These are phyloP conservation scores for Irpex sp. DNA, from an alignment of 1,284 basidiomycete genomes.

Conservation along the genomic window DNA sequence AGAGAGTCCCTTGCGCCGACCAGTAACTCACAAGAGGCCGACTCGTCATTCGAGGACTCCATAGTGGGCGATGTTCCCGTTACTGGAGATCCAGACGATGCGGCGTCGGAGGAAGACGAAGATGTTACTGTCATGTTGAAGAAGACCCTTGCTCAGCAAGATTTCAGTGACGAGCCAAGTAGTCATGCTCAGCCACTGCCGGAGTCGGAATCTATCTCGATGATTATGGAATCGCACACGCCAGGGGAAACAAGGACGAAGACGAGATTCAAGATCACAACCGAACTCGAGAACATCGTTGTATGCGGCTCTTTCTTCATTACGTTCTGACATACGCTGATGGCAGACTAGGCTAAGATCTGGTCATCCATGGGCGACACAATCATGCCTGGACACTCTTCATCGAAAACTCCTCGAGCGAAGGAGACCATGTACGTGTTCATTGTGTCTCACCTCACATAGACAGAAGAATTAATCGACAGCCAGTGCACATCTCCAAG, in stretches of 20 bases:
- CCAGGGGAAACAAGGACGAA: conserved; percentile 14
- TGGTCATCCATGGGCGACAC: conserved; percentile 64
- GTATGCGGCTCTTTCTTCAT: conserved; percentile 33
- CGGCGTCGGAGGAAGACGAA: conserved; percentile 21
- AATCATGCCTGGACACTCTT: conserved; percentile 54
- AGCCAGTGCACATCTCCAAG: conserved; percentile 51
- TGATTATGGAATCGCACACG: conserved; percentile 1
- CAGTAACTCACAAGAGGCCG: background rate
- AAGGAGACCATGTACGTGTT: conserved; percentile 62
- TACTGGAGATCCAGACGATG: background rate
- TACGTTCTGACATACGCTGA: background rate
- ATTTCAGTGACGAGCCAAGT: background rate
- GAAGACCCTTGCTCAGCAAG: conserved; percentile 11
- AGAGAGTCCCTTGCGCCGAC: background rate
- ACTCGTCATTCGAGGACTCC: background rate
- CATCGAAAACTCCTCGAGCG: conserved; percentile 46
- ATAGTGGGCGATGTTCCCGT: background rate
- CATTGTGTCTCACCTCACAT: background rate
- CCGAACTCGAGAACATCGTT: conserved; percentile 57
- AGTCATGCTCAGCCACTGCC: background rate
- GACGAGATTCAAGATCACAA: conserved; percentile 38
- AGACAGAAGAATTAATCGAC: conserved; percentile 9
- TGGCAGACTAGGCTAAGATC: conserved; percentile 50
- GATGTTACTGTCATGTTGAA: conserved; percentile 30
- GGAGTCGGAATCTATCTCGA: conserved; percentile 5